phyloP scores from a whole-genome alignment of 2,329 filamentous ascomycete genomes.

The Eutypella sp. region DNA sequence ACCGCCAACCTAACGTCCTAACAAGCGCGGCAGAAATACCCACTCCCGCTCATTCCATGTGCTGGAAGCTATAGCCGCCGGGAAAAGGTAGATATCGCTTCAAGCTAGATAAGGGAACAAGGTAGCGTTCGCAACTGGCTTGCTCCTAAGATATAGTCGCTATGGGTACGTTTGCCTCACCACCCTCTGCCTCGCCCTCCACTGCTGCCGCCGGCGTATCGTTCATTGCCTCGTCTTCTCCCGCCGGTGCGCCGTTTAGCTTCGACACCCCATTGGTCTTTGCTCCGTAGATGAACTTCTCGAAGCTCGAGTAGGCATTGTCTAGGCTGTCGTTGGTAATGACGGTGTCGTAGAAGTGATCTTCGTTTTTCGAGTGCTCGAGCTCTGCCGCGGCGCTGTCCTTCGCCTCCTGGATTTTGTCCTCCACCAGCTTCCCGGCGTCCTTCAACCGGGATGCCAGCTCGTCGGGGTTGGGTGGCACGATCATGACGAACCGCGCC shows the following conservation, averaged over 20 bases:
- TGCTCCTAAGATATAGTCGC: no score
- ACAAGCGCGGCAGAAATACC: no score
- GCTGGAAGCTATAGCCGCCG: no score
- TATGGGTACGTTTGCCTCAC: no score
- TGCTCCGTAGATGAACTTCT: slow-evolving; percentile 42
- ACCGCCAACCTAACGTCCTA: no score
- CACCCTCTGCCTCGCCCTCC: no score
- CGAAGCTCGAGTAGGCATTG: slow-evolving; percentile 42
- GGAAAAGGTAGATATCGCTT: no score
- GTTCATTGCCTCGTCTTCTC: slow-evolving; percentile 14
- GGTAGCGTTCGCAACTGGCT: no score
- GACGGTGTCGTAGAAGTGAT: slow-evolving; percentile 42
- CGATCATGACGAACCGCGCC: slow-evolving; percentile 51
- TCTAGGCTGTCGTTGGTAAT: slow-evolving; percentile 49
- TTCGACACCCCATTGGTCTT: slow-evolving; percentile 18
- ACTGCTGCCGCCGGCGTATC: slow-evolving; percentile 10
- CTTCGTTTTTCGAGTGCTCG: slow-evolving; percentile 39
- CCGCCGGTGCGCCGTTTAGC: slow-evolving; percentile 5
- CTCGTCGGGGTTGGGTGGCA: slow-evolving; percentile 34
- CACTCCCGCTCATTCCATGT: no score
- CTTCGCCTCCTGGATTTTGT: slow-evolving; percentile 41
- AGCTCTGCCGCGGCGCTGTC: slow-evolving; percentile 33
- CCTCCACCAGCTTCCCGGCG: slow-evolving; percentile 37
- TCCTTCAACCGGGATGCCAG: slow-evolving; percentile 38
- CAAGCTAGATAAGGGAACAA: no score